These are phyloP conservation scores for Mrakiaceae sp. DNA, from an alignment of 1,284 basidiomycete genomes.

Conservation along the genomic window DNA sequence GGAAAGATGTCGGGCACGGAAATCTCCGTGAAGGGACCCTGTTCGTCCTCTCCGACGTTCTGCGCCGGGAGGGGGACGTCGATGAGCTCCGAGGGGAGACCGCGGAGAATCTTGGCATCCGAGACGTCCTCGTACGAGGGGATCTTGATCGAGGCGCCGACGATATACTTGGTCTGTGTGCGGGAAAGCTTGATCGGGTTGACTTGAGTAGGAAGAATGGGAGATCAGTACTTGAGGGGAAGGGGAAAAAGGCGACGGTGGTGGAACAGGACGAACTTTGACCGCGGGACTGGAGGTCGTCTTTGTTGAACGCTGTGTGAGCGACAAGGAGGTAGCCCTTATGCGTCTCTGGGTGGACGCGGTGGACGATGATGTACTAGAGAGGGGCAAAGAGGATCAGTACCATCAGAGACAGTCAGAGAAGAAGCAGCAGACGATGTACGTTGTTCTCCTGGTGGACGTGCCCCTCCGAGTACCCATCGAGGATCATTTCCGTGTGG, in stretches of 20 bases:
- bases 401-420: background rate
- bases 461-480: slow-evolving; percentile 74
- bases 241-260: slow-evolving; percentile 17
- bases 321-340: slow-evolving; percentile 82
- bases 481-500: slow-evolving; percentile 77
- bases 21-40: slow-evolving; percentile 65
- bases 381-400: slow-evolving; percentile 8
- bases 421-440: slow-evolving; percentile 30
- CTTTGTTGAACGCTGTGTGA: slow-evolving; percentile 75
- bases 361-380: slow-evolving; percentile 82
- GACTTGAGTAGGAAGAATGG: slow-evolving; percentile 40
- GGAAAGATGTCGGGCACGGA: slow-evolving; percentile 74
- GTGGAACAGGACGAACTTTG: slow-evolving; percentile 42
- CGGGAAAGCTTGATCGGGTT: slow-evolving; percentile 69
- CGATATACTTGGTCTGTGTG: slow-evolving; percentile 64
- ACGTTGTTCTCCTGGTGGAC: slow-evolving; percentile 91
- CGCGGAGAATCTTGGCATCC: slow-evolving; percentile 50
- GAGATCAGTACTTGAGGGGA: background rate
- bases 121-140: slow-evolving; percentile 49
- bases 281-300: slow-evolving; percentile 59
- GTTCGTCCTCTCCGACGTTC: slow-evolving; percentile 44
- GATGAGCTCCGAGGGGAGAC: slow-evolving; percentile 60
- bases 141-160: slow-evolving; percentile 64
- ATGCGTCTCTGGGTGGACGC: slow-evolving; percentile 79
- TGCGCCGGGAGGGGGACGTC: slow-evolving; percentile 49